These are phyloP conservation scores for Gymnopus androsaceus DNA, from an alignment of 1,284 basidiomycete genomes.

Conservation along the genomic window DNA sequence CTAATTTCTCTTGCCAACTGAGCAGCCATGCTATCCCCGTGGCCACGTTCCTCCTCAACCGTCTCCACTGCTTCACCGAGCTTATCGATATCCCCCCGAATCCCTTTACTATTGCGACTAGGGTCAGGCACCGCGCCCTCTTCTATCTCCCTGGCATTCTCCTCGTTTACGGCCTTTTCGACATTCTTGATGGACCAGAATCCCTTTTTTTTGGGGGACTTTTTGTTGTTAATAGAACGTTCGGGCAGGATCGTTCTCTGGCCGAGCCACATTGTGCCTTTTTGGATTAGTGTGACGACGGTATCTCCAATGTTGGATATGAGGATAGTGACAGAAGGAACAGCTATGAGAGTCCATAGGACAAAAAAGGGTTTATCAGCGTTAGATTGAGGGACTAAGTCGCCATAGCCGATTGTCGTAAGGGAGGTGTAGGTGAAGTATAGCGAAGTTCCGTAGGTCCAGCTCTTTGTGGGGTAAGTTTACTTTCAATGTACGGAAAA, in stretches of 20 bases:
- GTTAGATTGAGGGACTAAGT: slow-evolving; percentile 35
- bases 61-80: slow-evolving; percentile 29
- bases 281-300: slow-evolving; percentile 32
- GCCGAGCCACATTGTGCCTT: slow-evolving; percentile 31
- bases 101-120: not conserved
- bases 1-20: slow-evolving; percentile 32
- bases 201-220: not conserved
- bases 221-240: not conserved
- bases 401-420: slow-evolving; percentile 42
- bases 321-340: slow-evolving; percentile 41
- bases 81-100: slow-evolving; percentile 27
- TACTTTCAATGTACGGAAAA: not conserved
- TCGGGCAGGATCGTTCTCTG: slow-evolving; percentile 32
- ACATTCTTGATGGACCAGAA: slow-evolving; percentile 9
- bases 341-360: slow-evolving; percentile 39
- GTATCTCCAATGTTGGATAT: slow-evolving; percentile 41
- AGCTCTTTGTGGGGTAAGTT: slow-evolving; percentile 20
- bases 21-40: slow-evolving; percentile 26
- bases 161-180: not conserved
- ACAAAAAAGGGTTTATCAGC: slow-evolving; percentile 42
- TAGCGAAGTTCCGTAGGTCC: slow-evolving; percentile 38
- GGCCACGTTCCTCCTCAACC: slow-evolving; percentile 27
- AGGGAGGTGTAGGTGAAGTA: slow-evolving; percentile 42
- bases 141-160: slow-evolving; percentile 8
- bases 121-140: slow-evolving; percentile 1